These are phyloP conservation scores for Cystoderma amianthinum DNA, from an alignment of 768 basidiomycete genomes.

Conservation along the genomic window DNA sequence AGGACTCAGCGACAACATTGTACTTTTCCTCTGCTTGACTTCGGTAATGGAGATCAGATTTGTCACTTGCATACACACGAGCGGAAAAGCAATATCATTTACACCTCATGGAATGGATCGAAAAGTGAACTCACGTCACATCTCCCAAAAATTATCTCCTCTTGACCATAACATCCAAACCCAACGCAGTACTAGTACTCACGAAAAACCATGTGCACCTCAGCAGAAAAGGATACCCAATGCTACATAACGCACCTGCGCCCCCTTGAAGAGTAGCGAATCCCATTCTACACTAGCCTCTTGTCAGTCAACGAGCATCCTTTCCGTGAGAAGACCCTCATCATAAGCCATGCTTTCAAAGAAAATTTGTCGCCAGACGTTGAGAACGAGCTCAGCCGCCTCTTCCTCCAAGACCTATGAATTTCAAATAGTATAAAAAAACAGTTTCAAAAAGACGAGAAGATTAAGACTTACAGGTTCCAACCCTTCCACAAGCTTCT, in stretches of 20 bases:
- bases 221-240: constrained; percentile 34
- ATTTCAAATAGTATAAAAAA: constrained; percentile 4
- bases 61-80: constrained; percentile 6
- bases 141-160: constrained; percentile 11
- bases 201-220: constrained; percentile 30
- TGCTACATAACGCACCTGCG: constrained; percentile 62
- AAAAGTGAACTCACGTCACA: constrained; percentile 53
- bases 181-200: constrained; percentile 22
- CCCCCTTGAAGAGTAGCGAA: constrained; percentile 24
- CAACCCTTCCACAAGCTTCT: constrained; percentile 82
- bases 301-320: constrained; percentile 68
- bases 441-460: neutral
- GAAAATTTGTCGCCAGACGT: constrained; percentile 87
- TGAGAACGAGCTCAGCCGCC: constrained; percentile 68
- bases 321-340: constrained; percentile 83
- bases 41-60: neutral
- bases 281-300: neutral
- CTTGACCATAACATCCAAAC: constrained; percentile 12
- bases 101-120: constrained; percentile 33
- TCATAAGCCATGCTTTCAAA: constrained; percentile 94
- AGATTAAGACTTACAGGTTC: constrained; percentile 67
- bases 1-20: neutral
- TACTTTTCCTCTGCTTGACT: too few species aligned
- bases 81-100: constrained; percentile 37
- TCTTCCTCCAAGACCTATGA: constrained; percentile 88